phyloP scores from a whole-genome alignment of 2,329 filamentous ascomycete genomes.

The Pseudogymnoascus sp. region DNA sequence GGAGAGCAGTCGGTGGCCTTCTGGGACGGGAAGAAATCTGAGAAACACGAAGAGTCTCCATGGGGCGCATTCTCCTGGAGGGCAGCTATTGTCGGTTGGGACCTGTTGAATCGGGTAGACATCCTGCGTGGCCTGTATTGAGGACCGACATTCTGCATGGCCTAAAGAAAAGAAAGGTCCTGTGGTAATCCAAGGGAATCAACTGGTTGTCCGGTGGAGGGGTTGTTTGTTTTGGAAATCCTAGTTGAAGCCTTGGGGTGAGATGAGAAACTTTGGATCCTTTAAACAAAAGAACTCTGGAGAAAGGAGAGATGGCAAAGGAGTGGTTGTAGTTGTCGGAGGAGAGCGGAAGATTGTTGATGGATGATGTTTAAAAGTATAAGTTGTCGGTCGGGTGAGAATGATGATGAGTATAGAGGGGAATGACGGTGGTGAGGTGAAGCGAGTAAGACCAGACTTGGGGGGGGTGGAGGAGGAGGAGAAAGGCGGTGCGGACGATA shows the following conservation, averaged over 20 bases:
- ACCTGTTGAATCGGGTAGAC: conserved; percentile 1
- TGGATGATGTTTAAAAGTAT: conserved; percentile 6
- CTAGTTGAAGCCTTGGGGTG: background rate
- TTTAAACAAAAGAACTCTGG: background rate
- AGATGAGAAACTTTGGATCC: background rate
- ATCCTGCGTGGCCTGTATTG: conserved; percentile 8
- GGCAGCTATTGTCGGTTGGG: background rate
- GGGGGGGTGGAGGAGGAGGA: background rate
- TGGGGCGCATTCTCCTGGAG: background rate
- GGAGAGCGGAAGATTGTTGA: conserved; percentile 13
- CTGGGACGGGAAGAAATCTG: background rate
- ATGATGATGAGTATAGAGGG: background rate
- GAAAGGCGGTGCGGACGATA: conserved; percentile 1
- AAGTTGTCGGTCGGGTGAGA: conserved; percentile 1
- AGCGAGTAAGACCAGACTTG: background rate
- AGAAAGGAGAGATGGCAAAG: conserved; percentile 12
- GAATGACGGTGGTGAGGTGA: background rate
- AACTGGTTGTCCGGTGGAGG: background rate
- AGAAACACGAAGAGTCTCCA: background rate
- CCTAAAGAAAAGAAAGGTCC: background rate
- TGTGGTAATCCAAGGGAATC: background rate
- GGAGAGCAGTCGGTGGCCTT: background rate
- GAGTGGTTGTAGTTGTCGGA: conserved; percentile 16
- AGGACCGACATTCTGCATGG: conserved; percentile 7
- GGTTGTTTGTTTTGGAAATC: background rate